Evolutionary conservation across 768 basidiomycete genomes (phyloP), one percentile per base, ranked within the genome.

Genomic region (Gloeostereum incarnatum): DNA sequence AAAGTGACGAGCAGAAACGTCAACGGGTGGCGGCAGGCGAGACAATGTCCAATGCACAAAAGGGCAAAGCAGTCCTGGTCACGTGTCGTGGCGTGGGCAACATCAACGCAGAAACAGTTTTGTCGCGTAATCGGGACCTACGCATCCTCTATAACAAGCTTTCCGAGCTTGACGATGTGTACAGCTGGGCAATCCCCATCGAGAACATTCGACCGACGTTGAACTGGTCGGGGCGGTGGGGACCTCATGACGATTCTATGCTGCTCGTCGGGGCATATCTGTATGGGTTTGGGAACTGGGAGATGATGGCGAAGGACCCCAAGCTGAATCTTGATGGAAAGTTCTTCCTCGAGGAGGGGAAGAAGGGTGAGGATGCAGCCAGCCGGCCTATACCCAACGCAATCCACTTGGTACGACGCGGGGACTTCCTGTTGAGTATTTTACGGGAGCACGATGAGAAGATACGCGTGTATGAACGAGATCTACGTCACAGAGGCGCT

Each of bases 261-360:
- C 70, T 99, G 13, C 74, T 99, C 25, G 82, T 97, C 33, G 96
- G 96, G 24, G 90, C 96, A 7, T 97, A 73, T 66, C 52, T 83
- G 14, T 84, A 98, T 49, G 96, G 96, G 14, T 94, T 98, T 54
- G 94, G 93, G 10, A 88, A 85, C 52, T 99, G 96, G 96, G 96
- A 98, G 54, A 73, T 75, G 18, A 98, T 98, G 71, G 75, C 78
- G 40, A 88, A 92, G 61, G 96, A 99, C 55, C 58, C 75, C 9
- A 75, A 75, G 43, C 78, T 99, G 9, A 78, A 79, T 2, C 69
- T 99, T 10, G 73, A 78, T 1, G 90, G 84, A 58, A 97, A 97
- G 56, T 94, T 99, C 66, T 98, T 97, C 78, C 70, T 99, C 36
- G 96, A 97, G 55, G 93, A 97, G 58, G 88, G 85, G 49, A 98